Evolutionary conservation across 495 filamentous ascomycete species (phyloP).

Genomic region (Tuber magnatum): DNA sequence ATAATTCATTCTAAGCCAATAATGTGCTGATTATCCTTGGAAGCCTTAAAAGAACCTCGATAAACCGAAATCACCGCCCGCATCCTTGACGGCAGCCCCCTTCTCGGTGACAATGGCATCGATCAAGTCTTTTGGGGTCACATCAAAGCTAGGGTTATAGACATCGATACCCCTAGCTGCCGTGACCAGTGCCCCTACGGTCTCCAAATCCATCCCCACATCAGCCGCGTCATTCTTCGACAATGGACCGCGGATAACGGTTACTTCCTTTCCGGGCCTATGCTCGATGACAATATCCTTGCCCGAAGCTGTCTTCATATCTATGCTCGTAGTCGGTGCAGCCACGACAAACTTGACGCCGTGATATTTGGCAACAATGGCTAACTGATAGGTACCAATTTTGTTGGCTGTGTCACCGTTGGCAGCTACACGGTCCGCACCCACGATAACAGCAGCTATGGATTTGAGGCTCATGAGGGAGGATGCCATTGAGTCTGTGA

Average conservation of each 20-base stretch:
- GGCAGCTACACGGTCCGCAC: constrained; percentile 87
- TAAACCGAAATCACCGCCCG: constrained; percentile 71
- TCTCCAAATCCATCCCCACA: constrained; percentile 47
- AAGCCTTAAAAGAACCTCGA: constrained; percentile 47
- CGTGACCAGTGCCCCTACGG: constrained; percentile 64
- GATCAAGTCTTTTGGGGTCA: constrained; percentile 77
- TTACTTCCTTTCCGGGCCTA: constrained; percentile 68
- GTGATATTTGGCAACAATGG: constrained; percentile 77
- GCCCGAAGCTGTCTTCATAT: constrained; percentile 69
- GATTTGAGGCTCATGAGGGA: constrained; percentile 61
- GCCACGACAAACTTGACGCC: constrained; percentile 91
- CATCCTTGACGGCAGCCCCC: constrained; percentile 71
- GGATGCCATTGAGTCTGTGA: constrained; percentile 95
- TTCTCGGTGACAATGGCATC: constrained; percentile 92
- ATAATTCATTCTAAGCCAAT: constrained; percentile 3
- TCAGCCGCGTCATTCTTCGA: constrained; percentile 46
- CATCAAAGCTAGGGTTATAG: constrained; percentile 96
- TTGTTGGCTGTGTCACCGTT: constrained; percentile 99
- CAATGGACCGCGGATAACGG: constrained; percentile 66
- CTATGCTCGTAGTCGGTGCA: constrained; percentile 88
- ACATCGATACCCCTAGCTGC: constrained; percentile 74
- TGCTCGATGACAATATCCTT: constrained; percentile 79
- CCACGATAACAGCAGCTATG: constrained; percentile 82
- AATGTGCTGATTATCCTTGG: neutral
- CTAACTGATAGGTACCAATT: constrained; percentile 90